Evolutionary conservation across 1,284 basidiomycete genomes (phyloP), one percentile per base, ranked within the genome.

Genomic region (Trichosporon inkin): DNA sequence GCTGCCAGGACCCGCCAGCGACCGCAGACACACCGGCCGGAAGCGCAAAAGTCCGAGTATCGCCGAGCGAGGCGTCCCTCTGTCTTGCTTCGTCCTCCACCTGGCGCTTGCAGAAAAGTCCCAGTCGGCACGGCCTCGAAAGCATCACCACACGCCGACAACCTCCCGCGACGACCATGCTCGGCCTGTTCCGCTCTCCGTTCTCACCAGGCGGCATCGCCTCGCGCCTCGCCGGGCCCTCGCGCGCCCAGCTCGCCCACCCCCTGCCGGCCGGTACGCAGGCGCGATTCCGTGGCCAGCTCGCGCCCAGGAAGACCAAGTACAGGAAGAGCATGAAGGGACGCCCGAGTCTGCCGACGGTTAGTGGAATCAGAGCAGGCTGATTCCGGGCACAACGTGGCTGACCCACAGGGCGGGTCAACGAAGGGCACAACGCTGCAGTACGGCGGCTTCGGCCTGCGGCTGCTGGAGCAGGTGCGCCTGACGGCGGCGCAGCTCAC

Each of bases 371-470:
- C 28, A 32, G 28, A 32, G 5, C 28, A 4, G 8, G 28, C 28
- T 47, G 16, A n/a, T 20, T 16, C 35, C 47, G 22, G 34, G 7
- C 63, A 72, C 70, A 28, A 69, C 67, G n/a, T n/a, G 20, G 36
- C 56, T 56, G n/a, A 61, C 61, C 20, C 47, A 7, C 63, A 76
- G 54, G 96, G 95, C 60, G 95, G 96, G 16, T 95, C 92, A 16
- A 89, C 86, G 36, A 92, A 92, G 73, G 96, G 95, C 22, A 96
- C 95, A 10, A 94, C 92, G 0, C 84, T 99, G 32, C 86, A 91
- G 34, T 91, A 87, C 69, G 96, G 94, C 38, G 71, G 72, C 20
- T 99, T 88, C 83, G 96, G 96, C 4, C 85, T 98, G 49, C 81
- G 96, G 40, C 88, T 97, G 19, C 89, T 90, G 69, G 87, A 88